Evolutionary conservation across 257 asterid genomes (phyloP).

Genomic region (Solanum chiquidenum): DNA sequence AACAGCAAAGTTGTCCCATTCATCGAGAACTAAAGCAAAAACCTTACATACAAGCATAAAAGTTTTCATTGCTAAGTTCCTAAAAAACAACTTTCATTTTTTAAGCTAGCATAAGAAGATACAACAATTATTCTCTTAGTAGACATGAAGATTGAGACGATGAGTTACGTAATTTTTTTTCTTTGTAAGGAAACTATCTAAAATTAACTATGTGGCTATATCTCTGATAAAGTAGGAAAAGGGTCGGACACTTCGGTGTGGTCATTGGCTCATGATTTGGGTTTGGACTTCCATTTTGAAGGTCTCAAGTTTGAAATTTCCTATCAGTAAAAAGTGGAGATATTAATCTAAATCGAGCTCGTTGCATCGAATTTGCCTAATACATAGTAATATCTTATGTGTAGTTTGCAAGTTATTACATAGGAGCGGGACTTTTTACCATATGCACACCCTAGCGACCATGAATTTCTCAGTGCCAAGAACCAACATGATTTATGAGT

Average conservation of each 20-base stretch:
- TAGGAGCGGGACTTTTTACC: accelerated
- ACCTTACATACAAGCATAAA: not conserved
- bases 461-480: no score
- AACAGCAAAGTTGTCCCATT: not conserved
- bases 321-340: not conserved
- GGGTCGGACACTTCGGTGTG: not conserved
- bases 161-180: not conserved
- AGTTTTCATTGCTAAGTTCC: not conserved
- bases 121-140: not conserved
- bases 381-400: no score
- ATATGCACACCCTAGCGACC: accelerated
- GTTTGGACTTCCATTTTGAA: no score
- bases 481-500: not conserved
- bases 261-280: not conserved
- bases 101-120: not conserved
- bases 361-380: not conserved
- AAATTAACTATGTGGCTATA: not conserved
- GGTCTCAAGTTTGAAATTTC: accelerated
- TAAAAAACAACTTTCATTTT: not conserved
- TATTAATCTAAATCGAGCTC: no score
- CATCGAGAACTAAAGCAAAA: not conserved
- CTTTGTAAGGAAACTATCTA: not conserved
- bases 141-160: not conserved
- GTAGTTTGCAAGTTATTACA: no score
- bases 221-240: not conserved